These are phyloP conservation scores for Pichia kluyveri DNA, from an alignment of 805 yeast species.

Conservation along the genomic window DNA sequence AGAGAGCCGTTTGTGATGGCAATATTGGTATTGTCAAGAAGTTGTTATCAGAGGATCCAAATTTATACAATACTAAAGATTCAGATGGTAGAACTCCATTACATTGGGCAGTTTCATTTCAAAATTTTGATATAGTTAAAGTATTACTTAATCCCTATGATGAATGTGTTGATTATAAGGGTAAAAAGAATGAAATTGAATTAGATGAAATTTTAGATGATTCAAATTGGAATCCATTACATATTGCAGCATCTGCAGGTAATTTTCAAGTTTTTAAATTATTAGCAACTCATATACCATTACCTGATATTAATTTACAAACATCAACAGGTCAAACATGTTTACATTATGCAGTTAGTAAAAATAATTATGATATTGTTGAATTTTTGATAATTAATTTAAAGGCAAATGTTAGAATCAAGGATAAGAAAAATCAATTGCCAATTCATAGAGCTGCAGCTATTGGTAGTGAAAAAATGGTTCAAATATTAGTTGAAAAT, in stretches of 20 bases:
- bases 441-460: constrained; percentile 83
- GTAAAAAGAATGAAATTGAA: constrained; percentile 30
- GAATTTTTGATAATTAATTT: constrained; percentile 41
- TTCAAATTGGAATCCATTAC: constrained; percentile 85
- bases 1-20: constrained; percentile 61
- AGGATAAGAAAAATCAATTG: constrained; percentile 57
- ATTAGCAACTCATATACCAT: constrained; percentile 42
- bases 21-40: constrained; percentile 42
- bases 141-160: constrained; percentile 25
- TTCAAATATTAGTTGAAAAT: constrained; percentile 41
- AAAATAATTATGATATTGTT: constrained; percentile 48
- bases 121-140: constrained; percentile 42
- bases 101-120: constrained; percentile 81
- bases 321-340: constrained; percentile 64
- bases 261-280: constrained; percentile 40
- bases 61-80: constrained; percentile 41
- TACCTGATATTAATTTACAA: constrained; percentile 50
- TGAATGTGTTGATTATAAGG: not conserved
- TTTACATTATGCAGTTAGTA: constrained; percentile 69
- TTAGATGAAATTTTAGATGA: constrained; percentile 62
- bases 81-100: constrained; percentile 71
- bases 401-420: constrained; percentile 53
- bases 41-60: constrained; percentile 41
- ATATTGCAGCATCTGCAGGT: constrained; percentile 75
- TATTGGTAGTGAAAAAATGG: constrained; percentile 53